phyloP scores from a whole-genome alignment of 371 early-diverging fungal species.

The Blakeslea trispora region DNA sequence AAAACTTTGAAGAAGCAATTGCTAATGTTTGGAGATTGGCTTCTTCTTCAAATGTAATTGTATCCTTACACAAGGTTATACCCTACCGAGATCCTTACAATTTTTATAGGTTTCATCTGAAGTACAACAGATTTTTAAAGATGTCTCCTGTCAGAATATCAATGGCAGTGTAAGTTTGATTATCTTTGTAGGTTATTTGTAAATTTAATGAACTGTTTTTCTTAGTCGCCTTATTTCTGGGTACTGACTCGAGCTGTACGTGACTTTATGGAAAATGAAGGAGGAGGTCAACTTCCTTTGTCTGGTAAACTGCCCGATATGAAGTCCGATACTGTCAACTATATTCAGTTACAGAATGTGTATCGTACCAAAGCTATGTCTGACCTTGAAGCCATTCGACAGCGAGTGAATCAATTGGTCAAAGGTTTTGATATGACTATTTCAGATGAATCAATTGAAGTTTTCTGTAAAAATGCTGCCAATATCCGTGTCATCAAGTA shows the following conservation, averaged over 20 bases:
- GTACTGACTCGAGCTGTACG: constrained; percentile 74
- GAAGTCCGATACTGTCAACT: constrained; percentile 91
- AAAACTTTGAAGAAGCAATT: constrained; percentile 89
- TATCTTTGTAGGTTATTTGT: too few relatives aligned
- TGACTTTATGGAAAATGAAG: constrained; percentile 78
- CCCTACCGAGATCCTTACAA: neutral
- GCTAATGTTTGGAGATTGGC: constrained; percentile 58
- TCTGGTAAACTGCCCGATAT: constrained; percentile 92
- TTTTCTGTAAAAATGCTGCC: constrained; percentile 85
- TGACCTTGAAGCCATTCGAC: constrained; percentile 64
- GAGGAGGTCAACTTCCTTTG: constrained; percentile 77
- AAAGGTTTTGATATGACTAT: constrained; percentile 55
- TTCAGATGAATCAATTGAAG: constrained; percentile 68
- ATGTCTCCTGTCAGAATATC: constrained; percentile 51
- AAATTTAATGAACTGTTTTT: too few relatives aligned
- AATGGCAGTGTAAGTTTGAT: constrained; percentile 49
- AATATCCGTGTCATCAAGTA: constrained; percentile 69
- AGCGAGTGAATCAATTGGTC: constrained; percentile 55
- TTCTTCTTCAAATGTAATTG: constrained; percentile 32
- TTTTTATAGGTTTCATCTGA: constrained; percentile 46
- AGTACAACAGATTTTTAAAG: constrained; percentile 55
- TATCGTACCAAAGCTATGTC: constrained; percentile 81
- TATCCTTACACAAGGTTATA: neutral
- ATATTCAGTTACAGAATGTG: constrained; percentile 81
- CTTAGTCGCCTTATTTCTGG: constrained; percentile 85